Conservation (phyloP, 2,329 filamentous ascomycete genomes). For the Penicillium capsulatum region DNA sequence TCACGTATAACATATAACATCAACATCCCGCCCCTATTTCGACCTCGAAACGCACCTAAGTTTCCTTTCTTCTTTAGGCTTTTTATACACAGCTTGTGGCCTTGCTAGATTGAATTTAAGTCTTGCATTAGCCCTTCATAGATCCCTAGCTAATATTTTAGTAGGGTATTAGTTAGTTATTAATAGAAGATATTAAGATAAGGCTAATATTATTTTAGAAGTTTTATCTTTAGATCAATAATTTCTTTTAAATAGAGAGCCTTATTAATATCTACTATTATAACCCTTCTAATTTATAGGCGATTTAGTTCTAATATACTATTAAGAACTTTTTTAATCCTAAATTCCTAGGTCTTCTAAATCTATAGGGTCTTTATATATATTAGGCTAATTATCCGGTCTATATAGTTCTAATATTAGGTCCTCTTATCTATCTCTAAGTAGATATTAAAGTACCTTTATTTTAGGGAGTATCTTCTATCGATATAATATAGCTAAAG, state of each 20-base stretch:
- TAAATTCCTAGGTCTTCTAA: background rate
- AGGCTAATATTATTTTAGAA: background rate
- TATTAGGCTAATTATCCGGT: background rate
- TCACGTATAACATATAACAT: too few relatives aligned
- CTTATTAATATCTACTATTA: background rate
- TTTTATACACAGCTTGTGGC: too few relatives aligned
- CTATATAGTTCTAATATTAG: background rate
- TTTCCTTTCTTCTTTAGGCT: too few relatives aligned
- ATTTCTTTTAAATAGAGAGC: background rate
- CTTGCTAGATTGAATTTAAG: too few relatives aligned
- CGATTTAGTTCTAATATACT: background rate
- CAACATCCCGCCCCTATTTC: too few relatives aligned
- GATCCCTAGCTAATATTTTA: background rate
- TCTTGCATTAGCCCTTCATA: too few relatives aligned
- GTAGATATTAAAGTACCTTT: background rate
- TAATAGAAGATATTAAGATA: conserved; percentile 1
- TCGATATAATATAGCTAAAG: background rate
- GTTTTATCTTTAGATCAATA: background rate
- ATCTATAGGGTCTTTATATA: background rate
- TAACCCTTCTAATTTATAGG: background rate
- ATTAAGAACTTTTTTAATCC: background rate
- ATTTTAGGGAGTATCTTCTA: background rate
- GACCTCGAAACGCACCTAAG: too few relatives aligned
- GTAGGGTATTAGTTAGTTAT: conserved; percentile 1
- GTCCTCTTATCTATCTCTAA: background rate